These are phyloP conservation scores for Curvularia sp. DNA, from an alignment of 2,329 filamentous ascomycete genomes.

Conservation along the genomic window DNA sequence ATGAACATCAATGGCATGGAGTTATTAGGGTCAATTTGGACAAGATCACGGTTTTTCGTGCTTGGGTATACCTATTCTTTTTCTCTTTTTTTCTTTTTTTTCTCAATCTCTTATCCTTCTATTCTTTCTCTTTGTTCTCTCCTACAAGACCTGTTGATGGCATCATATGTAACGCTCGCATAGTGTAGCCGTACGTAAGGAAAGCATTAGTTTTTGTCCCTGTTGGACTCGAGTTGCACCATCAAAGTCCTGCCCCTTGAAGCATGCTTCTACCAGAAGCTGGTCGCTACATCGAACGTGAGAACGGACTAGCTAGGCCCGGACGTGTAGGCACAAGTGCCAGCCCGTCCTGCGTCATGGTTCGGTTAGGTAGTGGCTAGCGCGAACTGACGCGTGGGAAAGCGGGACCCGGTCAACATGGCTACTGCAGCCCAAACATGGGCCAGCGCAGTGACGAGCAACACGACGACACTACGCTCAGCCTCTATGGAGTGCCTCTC, in stretches of 20 bases:
- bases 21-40: not conserved
- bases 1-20: not conserved
- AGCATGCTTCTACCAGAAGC: not conserved
- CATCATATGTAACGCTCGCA: constrained; percentile 1
- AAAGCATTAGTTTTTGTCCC: not conserved
- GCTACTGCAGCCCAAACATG: constrained; percentile 30
- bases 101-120: not conserved
- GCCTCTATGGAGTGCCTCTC: constrained; percentile 36
- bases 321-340: not conserved
- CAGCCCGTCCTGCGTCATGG: constrained; percentile 24
- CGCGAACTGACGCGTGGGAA: constrained; percentile 24
- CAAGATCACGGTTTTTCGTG: constrained; percentile 1
- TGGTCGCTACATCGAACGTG: not conserved
- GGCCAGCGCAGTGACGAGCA: constrained; percentile 29
- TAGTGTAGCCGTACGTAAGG: not conserved
- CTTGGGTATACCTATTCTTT: constrained; percentile 21
- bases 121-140: not conserved
- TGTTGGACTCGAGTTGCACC: not conserved
- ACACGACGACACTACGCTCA: constrained; percentile 15
- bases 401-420: constrained; percentile 27
- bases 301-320: not conserved
- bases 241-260: not conserved
- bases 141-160: not conserved
- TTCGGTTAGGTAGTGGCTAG: constrained; percentile 18
- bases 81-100: not conserved